Base-by-base conservation (phyloP, 2,329 filamentous ascomycete genomes). In the Trichophyton verrucosum region DNA sequence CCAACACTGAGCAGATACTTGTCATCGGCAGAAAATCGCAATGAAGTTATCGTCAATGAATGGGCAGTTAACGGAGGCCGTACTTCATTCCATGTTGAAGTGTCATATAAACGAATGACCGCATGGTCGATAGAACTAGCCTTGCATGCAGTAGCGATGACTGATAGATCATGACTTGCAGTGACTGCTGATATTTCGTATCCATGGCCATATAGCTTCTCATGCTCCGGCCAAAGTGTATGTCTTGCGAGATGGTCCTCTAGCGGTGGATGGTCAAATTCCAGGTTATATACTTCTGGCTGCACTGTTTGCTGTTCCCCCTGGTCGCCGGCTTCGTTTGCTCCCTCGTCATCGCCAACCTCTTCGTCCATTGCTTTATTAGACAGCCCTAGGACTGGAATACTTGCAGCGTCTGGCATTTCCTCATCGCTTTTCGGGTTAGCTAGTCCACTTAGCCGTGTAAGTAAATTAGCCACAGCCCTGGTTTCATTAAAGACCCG, bases 121-220 rank as follows among this genome's bases (percentile, higher is more conserved):
- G 94, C 94, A 71, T 99, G 94, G 72, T 96, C 94, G 61, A 92
- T 80, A 1, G 91, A 95, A 70, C 87, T 95, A 17, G 94, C 94
- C 69, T 88, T 89, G 77, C 94, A 99, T 1, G 94, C 91, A 59
- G 91, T 96, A 36, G 94, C 94, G 13, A 99, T 81, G 22, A 96
- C 74, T 2, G 74, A 78, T 11, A 88, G 87, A 67, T 91, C 85
- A 69, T 88, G 82, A 68, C 85, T 90, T 6, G 86, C 82, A 9
- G 91, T 88, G 15, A 96, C 83, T 42, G 89, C 88, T 1, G 90
- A 95, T 57, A 99, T 92, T 74, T 99, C 94, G 75, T 96, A 96
- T 33, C 94, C 94, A 74, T 99, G 94, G 1, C 94, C 94, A 74
- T 99, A 99, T 1, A 99, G 82, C 76, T 99, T 99, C 73, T 99